These are phyloP conservation scores for Neobulgaria alba DNA, from an alignment of 2,329 filamentous ascomycete genomes.

Conservation along the genomic window DNA sequence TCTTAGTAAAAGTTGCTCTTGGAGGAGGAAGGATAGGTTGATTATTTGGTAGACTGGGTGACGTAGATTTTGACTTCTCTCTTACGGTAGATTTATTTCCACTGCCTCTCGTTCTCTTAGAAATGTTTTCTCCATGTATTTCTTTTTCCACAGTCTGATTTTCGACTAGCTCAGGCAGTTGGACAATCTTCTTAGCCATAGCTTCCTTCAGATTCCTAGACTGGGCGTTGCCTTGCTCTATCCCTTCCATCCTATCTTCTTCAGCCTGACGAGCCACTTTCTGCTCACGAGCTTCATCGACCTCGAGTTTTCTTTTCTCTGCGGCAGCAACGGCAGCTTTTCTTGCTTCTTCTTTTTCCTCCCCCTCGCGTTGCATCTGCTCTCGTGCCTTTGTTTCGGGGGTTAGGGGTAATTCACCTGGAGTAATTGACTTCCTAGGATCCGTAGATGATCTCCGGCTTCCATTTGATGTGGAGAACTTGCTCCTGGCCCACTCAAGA, in stretches of 20 bases:
- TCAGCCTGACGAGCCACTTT: constrained; percentile 14
- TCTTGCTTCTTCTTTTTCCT: constrained; percentile 13
- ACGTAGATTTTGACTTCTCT: background rate
- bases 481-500: constrained; percentile 11
- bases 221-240: background rate
- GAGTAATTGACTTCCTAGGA: constrained; percentile 5
- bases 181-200: background rate
- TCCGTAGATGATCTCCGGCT: constrained; percentile 9
- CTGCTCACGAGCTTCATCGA: constrained; percentile 12
- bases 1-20: background rate
- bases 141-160: background rate
- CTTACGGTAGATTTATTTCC: background rate
- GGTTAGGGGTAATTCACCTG: constrained; percentile 20
- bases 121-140: background rate
- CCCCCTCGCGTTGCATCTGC: constrained; percentile 9
- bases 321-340: constrained; percentile 14
- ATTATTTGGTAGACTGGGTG: background rate
- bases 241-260: constrained; percentile 10
- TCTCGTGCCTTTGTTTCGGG: constrained; percentile 20
- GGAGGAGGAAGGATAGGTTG: background rate
- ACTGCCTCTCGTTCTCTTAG: background rate
- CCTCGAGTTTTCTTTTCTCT: constrained; percentile 13
- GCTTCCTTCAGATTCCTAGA: background rate
- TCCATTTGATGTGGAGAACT: constrained; percentile 17
- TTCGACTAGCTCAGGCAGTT: background rate